A percentile compares a stretch with the other conserved stretches of the same genome.
Evolutionary conservation across 345 rosid genomes (phyloP).

Genomic region (Gynandropsis gynandra): DNA sequence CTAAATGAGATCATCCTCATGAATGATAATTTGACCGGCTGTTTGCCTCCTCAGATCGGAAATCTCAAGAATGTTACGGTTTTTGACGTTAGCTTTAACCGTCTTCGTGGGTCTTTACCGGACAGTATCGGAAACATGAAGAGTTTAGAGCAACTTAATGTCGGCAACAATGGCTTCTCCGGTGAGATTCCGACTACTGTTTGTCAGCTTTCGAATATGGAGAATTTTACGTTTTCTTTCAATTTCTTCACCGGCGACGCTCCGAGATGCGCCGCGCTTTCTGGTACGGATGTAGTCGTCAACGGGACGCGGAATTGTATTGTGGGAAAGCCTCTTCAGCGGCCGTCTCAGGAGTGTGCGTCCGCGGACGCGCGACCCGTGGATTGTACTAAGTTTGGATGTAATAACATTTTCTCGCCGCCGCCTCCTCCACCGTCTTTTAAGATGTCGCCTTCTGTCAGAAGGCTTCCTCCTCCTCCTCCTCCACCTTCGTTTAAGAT

Average conservation of each 20-base stretch:
- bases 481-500: constrained; percentile 43
- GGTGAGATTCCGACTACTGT: constrained; percentile 49
- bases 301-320: constrained; percentile 48
- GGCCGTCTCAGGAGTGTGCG: constrained; percentile 47
- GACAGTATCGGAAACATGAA: constrained; percentile 47
- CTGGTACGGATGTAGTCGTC: constrained; percentile 15
- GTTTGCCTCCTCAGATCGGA: constrained; percentile 65
- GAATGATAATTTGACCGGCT: constrained; percentile 66
- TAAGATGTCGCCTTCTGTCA: constrained; percentile 27
- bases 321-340: constrained; percentile 38
- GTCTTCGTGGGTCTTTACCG: constrained; percentile 51
- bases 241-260: constrained; percentile 63
- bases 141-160: constrained; percentile 60
- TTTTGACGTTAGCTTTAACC: constrained; percentile 55
- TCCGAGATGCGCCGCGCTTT: constrained; percentile 41
- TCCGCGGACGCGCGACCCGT: constrained; percentile 45
- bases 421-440: constrained; percentile 29
- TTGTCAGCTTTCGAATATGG: constrained; percentile 48
- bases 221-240: constrained; percentile 55
- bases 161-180: constrained; percentile 51
- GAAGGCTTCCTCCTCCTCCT: constrained; percentile 38
- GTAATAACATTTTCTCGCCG: constrained; percentile 23
- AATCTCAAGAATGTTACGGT: constrained; percentile 47
- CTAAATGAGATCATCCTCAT: constrained; percentile 60
- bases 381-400: constrained; percentile 53